Conservation (phyloP, 805 yeast genomes). For the Dipodascus geniculatus region DNA sequence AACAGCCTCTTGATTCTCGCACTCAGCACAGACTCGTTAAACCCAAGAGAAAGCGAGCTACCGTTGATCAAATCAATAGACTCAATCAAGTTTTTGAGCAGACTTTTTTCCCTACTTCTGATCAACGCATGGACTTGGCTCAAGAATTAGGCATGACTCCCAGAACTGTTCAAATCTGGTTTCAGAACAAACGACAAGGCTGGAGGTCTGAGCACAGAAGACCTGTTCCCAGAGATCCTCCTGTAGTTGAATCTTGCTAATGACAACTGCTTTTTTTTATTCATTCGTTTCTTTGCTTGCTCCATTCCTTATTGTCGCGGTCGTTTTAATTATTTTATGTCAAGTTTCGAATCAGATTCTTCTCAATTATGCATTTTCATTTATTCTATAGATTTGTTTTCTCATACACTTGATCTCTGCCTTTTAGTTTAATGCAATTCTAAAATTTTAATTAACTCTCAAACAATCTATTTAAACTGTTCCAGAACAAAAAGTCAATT, state of each 20-base stretch:
- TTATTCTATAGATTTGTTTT: neutral
- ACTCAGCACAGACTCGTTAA: slow-evolving; percentile 15
- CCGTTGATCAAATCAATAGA: slow-evolving; percentile 65
- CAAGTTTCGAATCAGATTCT: neutral
- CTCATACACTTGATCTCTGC: neutral
- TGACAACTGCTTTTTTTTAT: neutral
- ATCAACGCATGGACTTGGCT: slow-evolving; percentile 57
- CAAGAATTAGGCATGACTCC: slow-evolving; percentile 73
- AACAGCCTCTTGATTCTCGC: slow-evolving; percentile 4
- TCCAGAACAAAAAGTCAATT: too few relatives aligned
- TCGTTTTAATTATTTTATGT: neutral
- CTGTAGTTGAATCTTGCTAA: neutral
- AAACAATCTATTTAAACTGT: too few relatives aligned
- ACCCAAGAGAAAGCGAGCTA: slow-evolving; percentile 55
- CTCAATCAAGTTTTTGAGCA: slow-evolving; percentile 60
- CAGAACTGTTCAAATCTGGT: slow-evolving; percentile 85
- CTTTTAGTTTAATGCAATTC: neutral
- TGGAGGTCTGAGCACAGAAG: slow-evolving; percentile 14
- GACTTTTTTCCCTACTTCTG: slow-evolving; percentile 70
- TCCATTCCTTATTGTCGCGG: neutral
- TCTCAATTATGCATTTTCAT: neutral
- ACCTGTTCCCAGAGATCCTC: slow-evolving; percentile 2
- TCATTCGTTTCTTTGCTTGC: neutral
- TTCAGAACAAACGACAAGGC: slow-evolving; percentile 61
- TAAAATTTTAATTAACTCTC: too few relatives aligned